Evolutionary conservation across 768 basidiomycete genomes (phyloP).

Genomic region (Boletus rubropictus): DNA sequence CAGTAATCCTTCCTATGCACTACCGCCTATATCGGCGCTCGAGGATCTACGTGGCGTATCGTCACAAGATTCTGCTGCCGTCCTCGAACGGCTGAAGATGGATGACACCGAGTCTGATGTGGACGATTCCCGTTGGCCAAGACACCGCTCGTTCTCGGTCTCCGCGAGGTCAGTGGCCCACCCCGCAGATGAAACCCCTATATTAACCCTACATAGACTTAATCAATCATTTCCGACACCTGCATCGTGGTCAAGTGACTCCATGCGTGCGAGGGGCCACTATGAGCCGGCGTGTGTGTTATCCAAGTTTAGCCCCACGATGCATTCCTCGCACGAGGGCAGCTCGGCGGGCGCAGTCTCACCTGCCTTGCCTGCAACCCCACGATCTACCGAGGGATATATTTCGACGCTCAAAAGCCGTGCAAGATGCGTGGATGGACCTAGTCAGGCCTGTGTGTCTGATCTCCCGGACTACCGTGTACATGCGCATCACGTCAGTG

Average conservation of each 20-base stretch:
- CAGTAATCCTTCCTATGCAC: conserved; percentile 41
- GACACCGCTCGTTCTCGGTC: conserved; percentile 41
- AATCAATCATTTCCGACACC: conserved; percentile 16
- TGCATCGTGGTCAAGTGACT: conserved; percentile 25
- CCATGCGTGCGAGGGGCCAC: conserved; percentile 10
- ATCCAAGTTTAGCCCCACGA: conserved; percentile 20
- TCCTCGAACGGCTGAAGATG: conserved; percentile 55
- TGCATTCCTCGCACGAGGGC: conserved; percentile 37
- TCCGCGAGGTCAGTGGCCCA: conserved; percentile 29
- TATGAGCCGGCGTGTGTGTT: conserved; percentile 14
- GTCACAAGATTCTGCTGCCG: conserved; percentile 55
- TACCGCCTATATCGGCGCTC: conserved; percentile 66
- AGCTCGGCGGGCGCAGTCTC: conserved; percentile 48
- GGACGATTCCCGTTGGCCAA: conserved; percentile 30
- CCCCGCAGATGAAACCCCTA: neutral
- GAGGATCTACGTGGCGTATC: conserved; percentile 54
- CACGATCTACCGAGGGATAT: conserved; percentile 37
- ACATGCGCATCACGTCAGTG: conserved; percentile 4
- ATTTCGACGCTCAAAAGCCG: conserved; percentile 13
- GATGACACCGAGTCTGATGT: conserved; percentile 37
- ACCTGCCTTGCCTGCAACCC: conserved; percentile 47
- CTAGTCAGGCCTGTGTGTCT: conserved; percentile 5
- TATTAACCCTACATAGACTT: conserved; percentile 12
- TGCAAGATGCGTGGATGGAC: conserved; percentile 8
- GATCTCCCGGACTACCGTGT: conserved; percentile 15